These are phyloP conservation scores for Mrakia frigida DNA, from an alignment of 768 basidiomycete genomes.

Conservation along the genomic window DNA sequence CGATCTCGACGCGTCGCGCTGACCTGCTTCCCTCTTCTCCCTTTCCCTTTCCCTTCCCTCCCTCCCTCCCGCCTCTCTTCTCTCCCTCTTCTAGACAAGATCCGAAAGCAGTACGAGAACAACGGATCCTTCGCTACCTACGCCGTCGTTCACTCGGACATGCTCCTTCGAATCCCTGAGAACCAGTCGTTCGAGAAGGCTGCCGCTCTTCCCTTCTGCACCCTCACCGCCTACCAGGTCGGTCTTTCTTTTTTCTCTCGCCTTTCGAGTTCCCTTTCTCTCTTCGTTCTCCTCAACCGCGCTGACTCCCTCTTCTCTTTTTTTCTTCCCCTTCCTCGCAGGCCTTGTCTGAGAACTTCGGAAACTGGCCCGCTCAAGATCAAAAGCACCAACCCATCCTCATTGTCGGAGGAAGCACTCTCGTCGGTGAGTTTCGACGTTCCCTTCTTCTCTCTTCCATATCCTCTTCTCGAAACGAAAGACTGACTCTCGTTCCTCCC, in stretches of 20 bases:
- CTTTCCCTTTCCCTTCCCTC: too few relatives aligned
- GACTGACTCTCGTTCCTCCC: background rate
- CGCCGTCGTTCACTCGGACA: background rate
- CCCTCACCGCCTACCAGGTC: background rate
- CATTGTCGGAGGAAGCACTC: background rate
- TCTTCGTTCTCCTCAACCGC: background rate
- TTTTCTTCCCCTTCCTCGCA: background rate
- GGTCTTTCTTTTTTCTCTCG: background rate
- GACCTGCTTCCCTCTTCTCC: background rate
- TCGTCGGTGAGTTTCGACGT: background rate
- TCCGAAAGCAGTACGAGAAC: background rate
- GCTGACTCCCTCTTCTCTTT: background rate
- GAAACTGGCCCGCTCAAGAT: background rate
- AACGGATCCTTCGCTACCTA: background rate
- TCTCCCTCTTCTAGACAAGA: background rate
- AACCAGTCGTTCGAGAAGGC: background rate
- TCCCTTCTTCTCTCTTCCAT: background rate
- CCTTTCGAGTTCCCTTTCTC: background rate
- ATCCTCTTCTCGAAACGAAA: background rate
- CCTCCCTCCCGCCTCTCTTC: background rate
- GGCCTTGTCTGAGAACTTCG: background rate
- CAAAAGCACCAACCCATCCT: slow-evolving; percentile 2
- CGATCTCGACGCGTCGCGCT: background rate
- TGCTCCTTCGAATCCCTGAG: background rate
- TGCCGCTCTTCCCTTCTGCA: background rate